phyloP scores from a whole-genome alignment of 768 basidiomycete species.

The Podaxis rugospora region DNA sequence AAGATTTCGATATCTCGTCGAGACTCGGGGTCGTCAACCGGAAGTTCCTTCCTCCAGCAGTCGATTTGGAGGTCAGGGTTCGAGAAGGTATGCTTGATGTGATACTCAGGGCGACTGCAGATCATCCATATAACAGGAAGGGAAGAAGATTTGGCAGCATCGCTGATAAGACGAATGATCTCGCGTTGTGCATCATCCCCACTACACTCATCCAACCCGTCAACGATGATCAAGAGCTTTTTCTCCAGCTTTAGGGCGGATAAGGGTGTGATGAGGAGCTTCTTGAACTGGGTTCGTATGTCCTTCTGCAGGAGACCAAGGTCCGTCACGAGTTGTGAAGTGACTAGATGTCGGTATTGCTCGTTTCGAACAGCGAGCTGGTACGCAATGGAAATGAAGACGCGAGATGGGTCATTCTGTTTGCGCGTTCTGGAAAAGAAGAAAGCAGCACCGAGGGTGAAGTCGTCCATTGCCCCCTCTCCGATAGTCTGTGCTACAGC shows the following conservation, averaged over 20 bases:
- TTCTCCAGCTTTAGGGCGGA: neutral
- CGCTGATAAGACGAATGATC: slow-evolving; percentile 6
- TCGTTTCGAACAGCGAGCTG: slow-evolving; percentile 2
- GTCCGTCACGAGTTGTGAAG: neutral
- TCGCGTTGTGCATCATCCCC: slow-evolving; percentile 9
- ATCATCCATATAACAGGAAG: slow-evolving; percentile 14
- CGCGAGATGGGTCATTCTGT: slow-evolving; percentile 1
- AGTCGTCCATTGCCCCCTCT: neutral
- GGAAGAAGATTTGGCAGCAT: neutral
- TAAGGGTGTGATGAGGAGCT: slow-evolving; percentile 6
- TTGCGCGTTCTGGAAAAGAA: slow-evolving; percentile 10
- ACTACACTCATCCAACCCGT: slow-evolving; percentile 15
- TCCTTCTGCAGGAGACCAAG: neutral
- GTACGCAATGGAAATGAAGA: slow-evolving; percentile 13
- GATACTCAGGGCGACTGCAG: slow-evolving; percentile 14
- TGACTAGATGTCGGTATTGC: neutral
- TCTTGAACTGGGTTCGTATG: slow-evolving; percentile 5
- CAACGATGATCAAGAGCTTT: slow-evolving; percentile 6
- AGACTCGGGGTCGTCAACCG: slow-evolving; percentile 1
- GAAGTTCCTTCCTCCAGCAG: slow-evolving; percentile 1
- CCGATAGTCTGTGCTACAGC: slow-evolving; percentile 12
- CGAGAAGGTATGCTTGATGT: slow-evolving; percentile 5
- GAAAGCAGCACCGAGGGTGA: slow-evolving; percentile 6
- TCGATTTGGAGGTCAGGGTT: neutral
- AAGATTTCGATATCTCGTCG: slow-evolving; percentile 1